Conservation (phyloP, 805 yeast genomes). For the Candida ipomoeae region DNA sequence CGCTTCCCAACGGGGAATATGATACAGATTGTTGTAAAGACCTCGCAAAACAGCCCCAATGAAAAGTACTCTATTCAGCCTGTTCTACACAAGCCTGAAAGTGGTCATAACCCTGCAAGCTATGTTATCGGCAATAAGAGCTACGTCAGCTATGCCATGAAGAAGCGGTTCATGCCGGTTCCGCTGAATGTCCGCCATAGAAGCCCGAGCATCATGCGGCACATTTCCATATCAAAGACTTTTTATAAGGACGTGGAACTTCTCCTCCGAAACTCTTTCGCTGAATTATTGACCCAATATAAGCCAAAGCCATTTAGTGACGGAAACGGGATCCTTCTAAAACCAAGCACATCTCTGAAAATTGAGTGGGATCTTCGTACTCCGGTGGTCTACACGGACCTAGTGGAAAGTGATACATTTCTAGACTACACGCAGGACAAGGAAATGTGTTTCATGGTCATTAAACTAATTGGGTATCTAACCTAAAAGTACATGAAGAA, state of each 20-base stretch:
- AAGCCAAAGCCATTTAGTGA: not conserved
- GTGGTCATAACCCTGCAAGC: conserved; percentile 20
- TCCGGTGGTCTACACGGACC: conserved; percentile 16
- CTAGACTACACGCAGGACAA: conserved; percentile 17
- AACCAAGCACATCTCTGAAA: not conserved
- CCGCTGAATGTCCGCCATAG: conserved; percentile 24
- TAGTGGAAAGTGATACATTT: conserved; percentile 11
- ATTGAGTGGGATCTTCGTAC: not conserved
- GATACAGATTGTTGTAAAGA: conserved; percentile 17
- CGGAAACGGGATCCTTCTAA: conserved; percentile 5
- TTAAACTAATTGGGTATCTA: conserved; percentile 4
- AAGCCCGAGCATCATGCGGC: not conserved
- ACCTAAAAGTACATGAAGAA: conserved; percentile 9
- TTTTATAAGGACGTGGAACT: not conserved
- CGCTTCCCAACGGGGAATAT: conserved; percentile 29
- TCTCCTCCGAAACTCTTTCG: not conserved
- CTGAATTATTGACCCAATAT: not conserved
- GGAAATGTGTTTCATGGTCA: conserved; percentile 6
- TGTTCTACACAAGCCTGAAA: conserved; percentile 14
- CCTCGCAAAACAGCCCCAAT: not conserved
- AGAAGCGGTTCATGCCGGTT: conserved; percentile 19
- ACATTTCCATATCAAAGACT: not conserved
- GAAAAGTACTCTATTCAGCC: conserved; percentile 14
- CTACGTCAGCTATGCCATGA: conserved; percentile 19
- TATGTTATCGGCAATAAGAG: conserved; percentile 24